Percentiles rank a stretch among this genome's conserved stretches.
phyloP scores from a whole-genome alignment of 2,329 filamentous ascomycete species.

The Phialemonium atrogriseum region DNA sequence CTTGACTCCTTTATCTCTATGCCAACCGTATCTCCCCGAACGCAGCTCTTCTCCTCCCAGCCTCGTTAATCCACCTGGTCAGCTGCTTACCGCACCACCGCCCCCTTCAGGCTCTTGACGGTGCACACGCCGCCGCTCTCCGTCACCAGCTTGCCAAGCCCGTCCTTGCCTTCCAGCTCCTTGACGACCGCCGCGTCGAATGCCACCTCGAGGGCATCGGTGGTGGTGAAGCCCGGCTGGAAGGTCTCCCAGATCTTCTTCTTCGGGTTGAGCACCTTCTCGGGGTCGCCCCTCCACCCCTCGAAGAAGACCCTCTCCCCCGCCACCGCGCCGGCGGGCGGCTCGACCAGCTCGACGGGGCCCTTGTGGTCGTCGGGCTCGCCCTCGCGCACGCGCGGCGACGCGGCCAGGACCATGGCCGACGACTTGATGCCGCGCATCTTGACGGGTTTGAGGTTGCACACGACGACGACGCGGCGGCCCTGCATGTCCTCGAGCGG shows the following conservation, averaged over 20 bases:
- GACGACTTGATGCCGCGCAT: slow-evolving; percentile 79
- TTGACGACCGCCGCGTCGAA: slow-evolving; percentile 77
- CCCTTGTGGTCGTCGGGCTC: slow-evolving; percentile 79
- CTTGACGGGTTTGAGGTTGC: slow-evolving; percentile 97
- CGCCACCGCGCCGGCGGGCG: slow-evolving; percentile 68
- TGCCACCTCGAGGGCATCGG: slow-evolving; percentile 67
- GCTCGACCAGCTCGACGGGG: slow-evolving; percentile 84
- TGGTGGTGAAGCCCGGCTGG: slow-evolving; percentile 94
- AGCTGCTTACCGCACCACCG: slow-evolving; percentile 63
- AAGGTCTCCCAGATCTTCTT: slow-evolving; percentile 99
- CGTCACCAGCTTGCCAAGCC: slow-evolving; percentile 61
- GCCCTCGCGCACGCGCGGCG: slow-evolving; percentile 72
- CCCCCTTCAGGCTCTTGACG: slow-evolving; percentile 72
- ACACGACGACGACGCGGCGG: slow-evolving; percentile 90
- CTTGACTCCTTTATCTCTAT: background rate
- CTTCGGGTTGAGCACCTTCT: slow-evolving; percentile 93
- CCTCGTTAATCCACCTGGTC: background rate
- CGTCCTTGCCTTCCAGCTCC: slow-evolving; percentile 61
- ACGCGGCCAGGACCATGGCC: slow-evolving; percentile 93
- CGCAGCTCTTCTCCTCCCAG: background rate
- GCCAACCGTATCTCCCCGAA: background rate
- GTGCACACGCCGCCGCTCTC: slow-evolving; percentile 72
- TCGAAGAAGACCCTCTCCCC: slow-evolving; percentile 90
- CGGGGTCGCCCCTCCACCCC: slow-evolving; percentile 87
- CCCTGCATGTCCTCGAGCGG: slow-evolving; percentile 95